Percentiles rank a stretch among this genome's conserved stretches.
Evolutionary conservation across 2,329 filamentous ascomycete species (phyloP).

Genomic region (Alternaria gansuensis): DNA sequence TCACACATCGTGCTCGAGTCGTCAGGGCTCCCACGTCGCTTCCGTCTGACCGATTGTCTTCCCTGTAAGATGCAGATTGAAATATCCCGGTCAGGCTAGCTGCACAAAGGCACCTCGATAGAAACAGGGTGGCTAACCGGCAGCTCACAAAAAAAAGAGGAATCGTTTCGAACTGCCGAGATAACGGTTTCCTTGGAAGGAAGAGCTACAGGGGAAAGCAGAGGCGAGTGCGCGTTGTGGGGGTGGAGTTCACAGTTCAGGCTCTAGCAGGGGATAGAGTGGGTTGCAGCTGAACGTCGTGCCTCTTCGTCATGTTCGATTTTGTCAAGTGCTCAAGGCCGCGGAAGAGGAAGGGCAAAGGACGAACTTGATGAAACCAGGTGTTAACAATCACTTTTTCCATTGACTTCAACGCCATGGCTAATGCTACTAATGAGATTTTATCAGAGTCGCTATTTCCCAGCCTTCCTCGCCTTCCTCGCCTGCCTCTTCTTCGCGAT

Average conservation of each 20-base stretch:
- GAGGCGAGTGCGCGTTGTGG: neutral
- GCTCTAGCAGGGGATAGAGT: neutral
- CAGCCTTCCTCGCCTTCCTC: slow-evolving; percentile 67
- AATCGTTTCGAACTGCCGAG: neutral
- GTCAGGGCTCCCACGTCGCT: neutral
- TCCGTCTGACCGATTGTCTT: neutral
- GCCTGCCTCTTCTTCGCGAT: slow-evolving; percentile 85
- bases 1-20: neutral
- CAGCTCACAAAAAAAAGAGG: neutral
- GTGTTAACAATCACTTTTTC: slow-evolving; percentile 3
- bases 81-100: neutral
- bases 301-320: neutral
- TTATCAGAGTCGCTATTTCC: slow-evolving; percentile 55
- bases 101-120: neutral
- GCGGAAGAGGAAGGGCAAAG: neutral
- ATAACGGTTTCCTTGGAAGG: neutral
- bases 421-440: slow-evolving; percentile 22
- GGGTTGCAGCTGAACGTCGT: neutral
- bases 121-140: neutral
- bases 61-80: neutral
- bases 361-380: neutral
- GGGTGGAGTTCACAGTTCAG: neutral
- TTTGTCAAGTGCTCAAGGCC: neutral
- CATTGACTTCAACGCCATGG: slow-evolving; percentile 21
- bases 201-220: neutral